Evolutionary conservation across 1,284 basidiomycete species (phyloP).

Genomic region (Malassezia cuniculi): DNA sequence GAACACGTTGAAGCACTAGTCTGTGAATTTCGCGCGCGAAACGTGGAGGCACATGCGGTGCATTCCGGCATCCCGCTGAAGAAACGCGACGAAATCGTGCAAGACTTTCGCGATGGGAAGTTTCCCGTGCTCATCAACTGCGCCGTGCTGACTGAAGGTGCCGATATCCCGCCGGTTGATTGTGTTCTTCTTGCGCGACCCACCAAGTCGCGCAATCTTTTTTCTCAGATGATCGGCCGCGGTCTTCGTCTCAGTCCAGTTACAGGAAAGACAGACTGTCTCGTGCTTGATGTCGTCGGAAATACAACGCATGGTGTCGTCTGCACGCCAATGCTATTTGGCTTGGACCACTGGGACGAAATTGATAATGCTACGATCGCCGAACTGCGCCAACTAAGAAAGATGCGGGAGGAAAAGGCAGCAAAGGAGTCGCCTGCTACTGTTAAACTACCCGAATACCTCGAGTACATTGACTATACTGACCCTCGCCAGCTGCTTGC

Average conservation of each 20-base stretch:
- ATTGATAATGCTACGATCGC: slow-evolving; percentile 52
- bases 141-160: slow-evolving; percentile 55
- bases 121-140: slow-evolving; percentile 88
- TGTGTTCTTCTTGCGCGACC: slow-evolving; percentile 65
- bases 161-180: slow-evolving; percentile 54
- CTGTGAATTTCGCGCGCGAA: slow-evolving; percentile 58
- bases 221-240: slow-evolving; percentile 90
- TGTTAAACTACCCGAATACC: no score
- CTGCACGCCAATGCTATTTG: slow-evolving; percentile 72
- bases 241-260: slow-evolving; percentile 72
- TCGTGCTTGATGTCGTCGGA: slow-evolving; percentile 83
- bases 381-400: not conserved
- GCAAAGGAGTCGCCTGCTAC: not conserved
- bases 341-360: slow-evolving; percentile 61
- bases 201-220: slow-evolving; percentile 74
- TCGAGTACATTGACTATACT: no score
- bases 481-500: no score
- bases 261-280: slow-evolving; percentile 73
- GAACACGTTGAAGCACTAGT: slow-evolving; percentile 70
- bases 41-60: slow-evolving; percentile 73
- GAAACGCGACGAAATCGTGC: slow-evolving; percentile 58
- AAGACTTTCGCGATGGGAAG: slow-evolving; percentile 57
- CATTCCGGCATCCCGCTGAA: slow-evolving; percentile 55
- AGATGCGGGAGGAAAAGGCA: not conserved
- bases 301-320: slow-evolving; percentile 61